These are phyloP conservation scores for Forsythia suspensa DNA, from an alignment of 257 asterid genomes.

Conservation along the genomic window DNA sequence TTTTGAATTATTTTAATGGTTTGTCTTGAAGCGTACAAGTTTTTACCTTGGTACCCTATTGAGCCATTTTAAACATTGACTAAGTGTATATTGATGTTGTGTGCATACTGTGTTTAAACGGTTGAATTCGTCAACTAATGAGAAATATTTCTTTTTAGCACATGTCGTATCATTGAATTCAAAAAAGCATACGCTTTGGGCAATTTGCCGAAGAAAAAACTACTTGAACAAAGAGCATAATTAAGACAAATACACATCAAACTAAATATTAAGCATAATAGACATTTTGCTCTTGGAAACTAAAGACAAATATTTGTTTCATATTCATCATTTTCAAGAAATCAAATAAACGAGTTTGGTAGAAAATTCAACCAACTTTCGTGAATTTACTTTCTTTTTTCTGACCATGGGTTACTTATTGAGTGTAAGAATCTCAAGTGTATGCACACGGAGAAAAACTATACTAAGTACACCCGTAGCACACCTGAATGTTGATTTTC, in stretches of 20 bases:
- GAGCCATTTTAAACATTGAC: too few species aligned
- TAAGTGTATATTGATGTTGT: too few species aligned
- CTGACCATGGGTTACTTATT: background rate
- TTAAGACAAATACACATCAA: background rate
- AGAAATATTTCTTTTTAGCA: too few species aligned
- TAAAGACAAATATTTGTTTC: background rate
- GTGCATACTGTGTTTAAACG: too few species aligned
- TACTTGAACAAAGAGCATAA: background rate
- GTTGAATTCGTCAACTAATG: too few species aligned
- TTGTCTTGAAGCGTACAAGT: too few species aligned
- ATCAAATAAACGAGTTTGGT: background rate
- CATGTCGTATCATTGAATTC: too few species aligned
- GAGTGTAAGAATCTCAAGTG: background rate
- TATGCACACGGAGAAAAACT: background rate
- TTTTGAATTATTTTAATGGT: too few species aligned
- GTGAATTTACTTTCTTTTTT: background rate
- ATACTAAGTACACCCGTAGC: background rate
- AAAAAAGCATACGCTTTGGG: constrained; percentile 3
- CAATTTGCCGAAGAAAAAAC: constrained; percentile 7
- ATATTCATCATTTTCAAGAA: background rate
- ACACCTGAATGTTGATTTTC: background rate
- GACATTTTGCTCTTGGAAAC: background rate
- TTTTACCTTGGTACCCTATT: too few species aligned
- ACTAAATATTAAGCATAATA: constrained; percentile 7
- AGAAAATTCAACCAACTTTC: background rate